Evolutionary conservation across 441 rosid species (phyloP), one percentile per base, ranked within the genome.

Genomic region (Sinapis alba): DNA sequence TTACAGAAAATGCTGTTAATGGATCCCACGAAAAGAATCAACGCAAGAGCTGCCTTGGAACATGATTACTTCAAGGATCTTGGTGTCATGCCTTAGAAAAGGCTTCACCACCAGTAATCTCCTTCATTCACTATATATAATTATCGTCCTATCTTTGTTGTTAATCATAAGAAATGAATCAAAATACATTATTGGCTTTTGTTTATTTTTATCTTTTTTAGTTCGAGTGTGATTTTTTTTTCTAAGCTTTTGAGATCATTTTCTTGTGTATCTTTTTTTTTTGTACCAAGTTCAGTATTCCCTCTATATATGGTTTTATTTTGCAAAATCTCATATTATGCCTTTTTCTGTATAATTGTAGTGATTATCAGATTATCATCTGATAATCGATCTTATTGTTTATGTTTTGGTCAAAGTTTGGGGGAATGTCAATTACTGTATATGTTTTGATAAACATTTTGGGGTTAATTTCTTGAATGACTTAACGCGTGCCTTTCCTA

Each of bases 1-100:
- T 77, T 1, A 80, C 92, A 94, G 99, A 90, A 88, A 94, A 94
- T 92, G 99, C 92, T 94, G 12, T 76, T 88, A 83, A 81, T 94
- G 91, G 99, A 94, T 83, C 99, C 98, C 21, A 79, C 86, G 62
- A 87, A 81, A 84, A 92, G 99, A 85, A 88, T 94, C 74, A 90
- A 94, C 1, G 99, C 99, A 56, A 84, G 93, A 86, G 87, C 69
- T 21, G 99, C 98, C 18, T 80, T 94, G 28, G 97, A 94, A 83
- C 99, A 94, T 75, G 97, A 84, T 21, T 94, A 94, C 88, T 94
- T 94, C 89, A 88, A 82, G 86, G 98, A 92, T 75, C 82, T 91
- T 24, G 87, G 84, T 30, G 87, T 78, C 78, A 86, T 90, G 74
- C 97, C 98, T 30, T 90, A 80, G 77, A 21, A 63, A 54, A 65